These are phyloP conservation scores for Friedmanniomyces endolithicus DNA, from an alignment of 495 filamentous ascomycete species.

Conservation along the genomic window DNA sequence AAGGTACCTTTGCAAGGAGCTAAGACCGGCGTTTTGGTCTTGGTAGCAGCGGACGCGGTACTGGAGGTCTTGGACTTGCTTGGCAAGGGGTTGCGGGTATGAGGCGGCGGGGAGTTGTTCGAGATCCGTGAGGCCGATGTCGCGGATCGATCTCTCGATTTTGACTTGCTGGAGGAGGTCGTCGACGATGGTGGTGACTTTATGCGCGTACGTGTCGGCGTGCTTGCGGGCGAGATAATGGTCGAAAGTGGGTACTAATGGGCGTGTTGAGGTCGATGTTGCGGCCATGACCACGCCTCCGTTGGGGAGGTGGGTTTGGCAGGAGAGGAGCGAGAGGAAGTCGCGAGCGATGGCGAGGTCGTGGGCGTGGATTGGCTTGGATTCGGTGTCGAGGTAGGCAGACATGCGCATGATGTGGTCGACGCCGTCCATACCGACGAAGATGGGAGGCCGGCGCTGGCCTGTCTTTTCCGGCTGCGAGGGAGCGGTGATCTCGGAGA, in stretches of 20 bases:
- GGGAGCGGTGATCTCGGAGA: constrained; percentile 58
- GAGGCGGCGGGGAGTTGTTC: not conserved
- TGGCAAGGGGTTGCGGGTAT: not conserved
- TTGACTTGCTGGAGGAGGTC: constrained; percentile 20
- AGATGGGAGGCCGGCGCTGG: constrained; percentile 55
- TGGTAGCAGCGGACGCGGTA: not conserved
- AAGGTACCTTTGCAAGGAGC: not conserved
- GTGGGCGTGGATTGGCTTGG: constrained; percentile 71
- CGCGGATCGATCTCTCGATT: constrained; percentile 22
- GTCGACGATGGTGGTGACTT: not conserved
- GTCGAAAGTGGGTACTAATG: constrained; percentile 48
- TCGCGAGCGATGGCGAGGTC: constrained; percentile 65
- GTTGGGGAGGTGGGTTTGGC: constrained; percentile 47
- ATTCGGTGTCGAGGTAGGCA: constrained; percentile 55
- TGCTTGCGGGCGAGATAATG: constrained; percentile 23
- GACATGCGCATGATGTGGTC: constrained; percentile 63
- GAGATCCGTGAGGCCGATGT: constrained; percentile 17
- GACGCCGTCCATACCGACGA: constrained; percentile 68
- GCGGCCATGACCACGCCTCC: constrained; percentile 71
- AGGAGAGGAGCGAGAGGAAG: constrained; percentile 59
- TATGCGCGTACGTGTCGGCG: not conserved
- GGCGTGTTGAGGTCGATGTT: constrained; percentile 53
- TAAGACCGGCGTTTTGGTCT: not conserved
- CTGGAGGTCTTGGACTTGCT: not conserved
- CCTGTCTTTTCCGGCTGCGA: constrained; percentile 23